Conservation (phyloP, 805 yeast genomes). For the Millerago galiae region DNA sequence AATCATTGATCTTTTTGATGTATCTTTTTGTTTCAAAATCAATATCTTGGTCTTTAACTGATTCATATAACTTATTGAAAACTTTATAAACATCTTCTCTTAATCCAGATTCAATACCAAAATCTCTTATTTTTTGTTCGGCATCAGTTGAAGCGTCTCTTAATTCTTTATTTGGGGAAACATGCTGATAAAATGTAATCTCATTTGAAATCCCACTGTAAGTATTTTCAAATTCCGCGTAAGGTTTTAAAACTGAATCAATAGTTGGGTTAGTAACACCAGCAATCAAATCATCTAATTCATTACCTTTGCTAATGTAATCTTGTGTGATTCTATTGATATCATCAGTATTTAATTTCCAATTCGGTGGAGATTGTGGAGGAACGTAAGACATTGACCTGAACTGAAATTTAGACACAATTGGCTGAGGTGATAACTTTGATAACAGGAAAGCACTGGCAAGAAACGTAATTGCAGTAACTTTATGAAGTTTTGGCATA, state of each 20-base stretch:
- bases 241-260: slow-evolving; percentile 49
- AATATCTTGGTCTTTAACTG: slow-evolving; percentile 27
- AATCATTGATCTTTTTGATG: slow-evolving; percentile 49
- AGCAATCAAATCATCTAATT: slow-evolving; percentile 50
- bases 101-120: slow-evolving; percentile 54
- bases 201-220: slow-evolving; percentile 40
- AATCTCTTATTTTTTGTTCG: slow-evolving; percentile 49
- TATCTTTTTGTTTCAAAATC: slow-evolving; percentile 52
- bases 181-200: slow-evolving; percentile 66
- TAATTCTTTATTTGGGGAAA: slow-evolving; percentile 54
- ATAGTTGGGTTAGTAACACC: slow-evolving; percentile 38
- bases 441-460: neutral
- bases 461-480: slow-evolving; percentile 1
- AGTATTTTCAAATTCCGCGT: slow-evolving; percentile 44
- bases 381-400: slow-evolving; percentile 14
- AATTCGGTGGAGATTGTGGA: slow-evolving; percentile 34
- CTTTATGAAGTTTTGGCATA: slow-evolving; percentile 3
- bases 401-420: neutral
- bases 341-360: slow-evolving; percentile 54
- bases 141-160: slow-evolving; percentile 68
- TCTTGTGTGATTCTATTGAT: slow-evolving; percentile 37
- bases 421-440: neutral
- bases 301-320: slow-evolving; percentile 36
- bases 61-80: slow-evolving; percentile 46
- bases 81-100: slow-evolving; percentile 62